These are phyloP conservation scores for Amoebophrya sp. DNA, from an alignment of 169 alveolate species.

Conservation along the genomic window DNA sequence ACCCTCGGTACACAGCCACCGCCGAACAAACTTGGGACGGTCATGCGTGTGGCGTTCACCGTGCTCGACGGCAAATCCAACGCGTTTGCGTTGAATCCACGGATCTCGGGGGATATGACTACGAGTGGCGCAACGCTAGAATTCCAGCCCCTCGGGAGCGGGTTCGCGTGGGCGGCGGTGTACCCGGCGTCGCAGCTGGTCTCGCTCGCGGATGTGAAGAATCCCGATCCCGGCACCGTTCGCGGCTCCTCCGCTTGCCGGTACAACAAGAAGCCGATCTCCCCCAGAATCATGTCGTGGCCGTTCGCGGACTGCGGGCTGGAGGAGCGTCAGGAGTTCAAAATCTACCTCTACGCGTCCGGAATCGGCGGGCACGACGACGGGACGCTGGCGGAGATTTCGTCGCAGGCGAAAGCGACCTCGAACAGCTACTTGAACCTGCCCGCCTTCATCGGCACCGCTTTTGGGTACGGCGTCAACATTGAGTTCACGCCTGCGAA, in stretches of 20 bases:
- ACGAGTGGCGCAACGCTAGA: neutral
- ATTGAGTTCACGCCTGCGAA: neutral
- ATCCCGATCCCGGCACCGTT: neutral
- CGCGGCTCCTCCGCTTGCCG: neutral
- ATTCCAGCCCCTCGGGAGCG: neutral
- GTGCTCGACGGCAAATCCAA: constrained; percentile 5
- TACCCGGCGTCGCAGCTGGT: neutral
- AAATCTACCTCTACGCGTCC: neutral
- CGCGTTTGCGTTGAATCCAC: neutral
- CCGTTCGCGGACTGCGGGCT: constrained; percentile 25
- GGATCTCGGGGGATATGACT: neutral
- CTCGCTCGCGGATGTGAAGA: neutral
- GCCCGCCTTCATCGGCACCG: neutral
- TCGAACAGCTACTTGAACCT: neutral
- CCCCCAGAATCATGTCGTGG: constrained; percentile 6
- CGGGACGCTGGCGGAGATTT: neutral
- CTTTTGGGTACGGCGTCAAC: neutral
- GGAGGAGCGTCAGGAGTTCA: neutral
- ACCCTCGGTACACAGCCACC: neutral
- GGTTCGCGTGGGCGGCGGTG: constrained; percentile 10
- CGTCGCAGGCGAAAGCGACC: neutral
- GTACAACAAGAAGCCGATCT: neutral
- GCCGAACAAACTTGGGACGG: neutral
- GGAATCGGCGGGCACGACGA: constrained; percentile 12
- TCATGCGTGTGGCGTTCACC: constrained; percentile 7